phyloP scores from a whole-genome alignment of 2,329 filamentous ascomycete genomes.

The Beauveria sp. region DNA sequence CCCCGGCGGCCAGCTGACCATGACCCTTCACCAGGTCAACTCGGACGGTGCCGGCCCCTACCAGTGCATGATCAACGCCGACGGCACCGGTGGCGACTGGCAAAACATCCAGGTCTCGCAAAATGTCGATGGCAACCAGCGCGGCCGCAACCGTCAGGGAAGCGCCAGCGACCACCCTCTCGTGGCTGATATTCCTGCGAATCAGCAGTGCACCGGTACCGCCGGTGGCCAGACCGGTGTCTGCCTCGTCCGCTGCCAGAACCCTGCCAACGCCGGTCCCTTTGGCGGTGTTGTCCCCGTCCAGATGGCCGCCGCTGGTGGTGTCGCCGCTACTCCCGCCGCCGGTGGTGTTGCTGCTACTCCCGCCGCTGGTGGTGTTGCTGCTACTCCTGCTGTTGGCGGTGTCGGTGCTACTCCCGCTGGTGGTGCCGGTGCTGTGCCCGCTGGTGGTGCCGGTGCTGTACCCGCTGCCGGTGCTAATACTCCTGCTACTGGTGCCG shows the following conservation, averaged over 20 bases:
- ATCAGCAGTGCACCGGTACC: conserved; percentile 50
- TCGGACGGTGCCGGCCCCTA: conserved; percentile 59
- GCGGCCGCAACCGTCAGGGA: conserved; percentile 35
- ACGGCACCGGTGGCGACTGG: conserved; percentile 49
- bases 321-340: neutral
- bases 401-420: neutral
- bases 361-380: neutral
- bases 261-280: conserved; percentile 51
- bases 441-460: neutral
- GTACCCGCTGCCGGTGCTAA: neutral
- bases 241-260: conserved; percentile 57
- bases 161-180: conserved; percentile 40
- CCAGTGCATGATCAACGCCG: conserved; percentile 56
- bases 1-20: conserved; percentile 47
- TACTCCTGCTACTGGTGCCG: neutral
- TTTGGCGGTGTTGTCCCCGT: conserved; percentile 56
- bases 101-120: conserved; percentile 44
- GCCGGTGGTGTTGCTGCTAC: conserved; percentile 11
- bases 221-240: conserved; percentile 51
- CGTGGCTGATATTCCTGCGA: conserved; percentile 47
- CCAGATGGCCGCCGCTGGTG: conserved; percentile 30
- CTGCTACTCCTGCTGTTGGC: neutral
- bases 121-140: conserved; percentile 21
- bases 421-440: neutral
- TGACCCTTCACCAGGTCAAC: conserved; percentile 63